Percentiles rank a stretch among this genome's conserved stretches.
These are phyloP conservation scores for Gryganskiella cystojenkinii DNA, from an alignment of 192 early-diverging fungal species.

Conservation along the genomic window DNA sequence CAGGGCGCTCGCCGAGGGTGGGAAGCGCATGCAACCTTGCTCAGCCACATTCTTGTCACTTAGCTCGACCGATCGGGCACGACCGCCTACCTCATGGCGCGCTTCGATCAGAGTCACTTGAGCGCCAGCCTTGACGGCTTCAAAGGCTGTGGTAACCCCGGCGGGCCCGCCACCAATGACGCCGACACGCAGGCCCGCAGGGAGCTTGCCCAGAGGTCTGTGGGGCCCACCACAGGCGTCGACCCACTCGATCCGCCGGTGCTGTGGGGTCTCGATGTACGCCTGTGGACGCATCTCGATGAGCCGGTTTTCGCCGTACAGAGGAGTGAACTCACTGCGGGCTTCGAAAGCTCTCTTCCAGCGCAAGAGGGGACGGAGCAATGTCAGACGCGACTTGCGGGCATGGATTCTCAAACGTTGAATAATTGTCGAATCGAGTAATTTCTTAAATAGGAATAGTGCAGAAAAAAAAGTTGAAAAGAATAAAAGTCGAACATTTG, in stretches of 20 bases:
- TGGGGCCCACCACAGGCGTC: slow-evolving; percentile 13
- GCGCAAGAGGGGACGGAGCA: not conserved
- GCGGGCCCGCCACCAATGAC: slow-evolving; percentile 7
- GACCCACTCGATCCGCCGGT: slow-evolving; percentile 13
- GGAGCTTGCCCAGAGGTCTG: slow-evolving; percentile 6
- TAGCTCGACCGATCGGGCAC: slow-evolving; percentile 15
- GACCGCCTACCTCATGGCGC: slow-evolving; percentile 10
- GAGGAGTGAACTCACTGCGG: not conserved
- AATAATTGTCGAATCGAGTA: too few relatives aligned
- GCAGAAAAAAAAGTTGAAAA: too few relatives aligned
- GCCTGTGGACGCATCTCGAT: slow-evolving; percentile 20
- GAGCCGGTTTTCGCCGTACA: slow-evolving; percentile 15
- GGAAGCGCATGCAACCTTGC: slow-evolving; percentile 18
- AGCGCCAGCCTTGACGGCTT: slow-evolving; percentile 13
- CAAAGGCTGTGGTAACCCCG: slow-evolving; percentile 7
- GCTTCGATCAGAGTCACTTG: slow-evolving; percentile 17
- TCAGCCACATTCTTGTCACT: slow-evolving; percentile 5
- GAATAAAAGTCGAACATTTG: too few relatives aligned
- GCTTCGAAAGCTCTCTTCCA: not conserved
- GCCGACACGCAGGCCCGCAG: slow-evolving; percentile 5
- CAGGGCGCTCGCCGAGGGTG: slow-evolving; percentile 4
- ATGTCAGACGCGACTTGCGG: not conserved
- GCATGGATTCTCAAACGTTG: too few relatives aligned
- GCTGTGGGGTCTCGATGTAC: slow-evolving; percentile 15
- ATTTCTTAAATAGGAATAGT: too few relatives aligned